These are phyloP conservation scores for Nothophoma quercina DNA, from an alignment of 2,329 filamentous ascomycete species.

Conservation along the genomic window DNA sequence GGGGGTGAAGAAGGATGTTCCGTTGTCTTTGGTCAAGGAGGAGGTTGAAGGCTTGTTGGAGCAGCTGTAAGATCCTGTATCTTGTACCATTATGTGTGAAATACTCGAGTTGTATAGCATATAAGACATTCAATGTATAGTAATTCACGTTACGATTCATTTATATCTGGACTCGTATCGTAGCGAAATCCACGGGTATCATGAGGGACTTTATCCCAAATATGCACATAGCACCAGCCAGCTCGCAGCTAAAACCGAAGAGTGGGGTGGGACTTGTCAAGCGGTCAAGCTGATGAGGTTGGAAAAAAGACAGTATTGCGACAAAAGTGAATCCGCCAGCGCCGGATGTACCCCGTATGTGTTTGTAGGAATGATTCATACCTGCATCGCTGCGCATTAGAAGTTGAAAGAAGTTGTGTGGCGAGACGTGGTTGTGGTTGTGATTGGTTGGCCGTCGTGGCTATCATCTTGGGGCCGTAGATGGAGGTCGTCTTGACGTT, in stretches of 20 bases:
- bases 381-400: conserved; percentile 21
- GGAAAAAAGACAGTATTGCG: conserved; percentile 14
- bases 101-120: no score
- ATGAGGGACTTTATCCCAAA: conserved; percentile 27
- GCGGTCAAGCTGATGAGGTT: background rate
- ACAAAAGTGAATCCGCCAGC: conserved; percentile 5
- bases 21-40: conserved; percentile 57
- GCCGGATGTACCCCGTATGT: conserved; percentile 18
- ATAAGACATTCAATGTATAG: conserved; percentile 4
- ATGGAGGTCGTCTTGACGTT: background rate
- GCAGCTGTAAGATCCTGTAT: conserved; percentile 20
- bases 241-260: conserved; percentile 13
- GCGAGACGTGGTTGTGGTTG: background rate
- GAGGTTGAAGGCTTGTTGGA: conserved; percentile 46
- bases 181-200: conserved; percentile 32
- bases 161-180: conserved; percentile 25
- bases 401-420: conserved; percentile 4
- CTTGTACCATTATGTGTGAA: background rate
- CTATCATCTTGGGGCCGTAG: background rate
- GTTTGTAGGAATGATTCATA: conserved; percentile 20
- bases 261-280: conserved; percentile 14
- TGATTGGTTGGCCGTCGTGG: background rate
- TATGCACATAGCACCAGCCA: conserved; percentile 27
- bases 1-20: conserved; percentile 66
- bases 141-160: conserved; percentile 30